These are phyloP conservation scores for Moringa oleifera DNA, from an alignment of 345 rosid genomes.

Conservation along the genomic window DNA sequence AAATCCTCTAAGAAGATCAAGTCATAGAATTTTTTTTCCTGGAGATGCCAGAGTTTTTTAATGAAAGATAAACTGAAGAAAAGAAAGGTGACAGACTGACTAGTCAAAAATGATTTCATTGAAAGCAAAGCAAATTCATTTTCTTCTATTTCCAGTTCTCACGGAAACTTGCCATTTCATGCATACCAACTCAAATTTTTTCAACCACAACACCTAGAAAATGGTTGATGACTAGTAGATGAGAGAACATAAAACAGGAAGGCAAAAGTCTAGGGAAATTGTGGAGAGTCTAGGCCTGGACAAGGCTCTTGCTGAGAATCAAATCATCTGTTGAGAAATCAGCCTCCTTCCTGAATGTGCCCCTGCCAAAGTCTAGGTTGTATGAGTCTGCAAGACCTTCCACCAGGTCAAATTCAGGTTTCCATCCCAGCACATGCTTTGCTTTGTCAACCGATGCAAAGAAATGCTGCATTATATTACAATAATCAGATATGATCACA, in stretches of 20 bases:
- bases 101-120: neutral
- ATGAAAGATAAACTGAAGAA: no score
- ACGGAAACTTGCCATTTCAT: no score
- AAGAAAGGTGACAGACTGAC: neutral
- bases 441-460: constrained; percentile 91
- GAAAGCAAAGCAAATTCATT: neutral
- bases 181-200: no score
- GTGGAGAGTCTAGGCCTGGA: constrained; percentile 34
- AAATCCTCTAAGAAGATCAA: neutral
- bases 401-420: constrained; percentile 73
- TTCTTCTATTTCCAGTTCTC: neutral
- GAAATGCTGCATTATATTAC: constrained; percentile 64
- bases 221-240: no score
- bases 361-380: constrained; percentile 86
- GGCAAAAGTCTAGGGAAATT: neutral
- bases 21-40: neutral
- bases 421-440: constrained; percentile 74
- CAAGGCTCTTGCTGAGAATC: constrained; percentile 77
- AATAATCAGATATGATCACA: neutral
- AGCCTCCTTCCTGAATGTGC: constrained; percentile 83
- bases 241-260: neutral
- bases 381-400: constrained; percentile 95
- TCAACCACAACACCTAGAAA: no score
- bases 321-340: constrained; percentile 89
- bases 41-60: no score